Conservation (phyloP, 495 filamentous ascomycete genomes). For the Chlorociboria aeruginascens region DNA sequence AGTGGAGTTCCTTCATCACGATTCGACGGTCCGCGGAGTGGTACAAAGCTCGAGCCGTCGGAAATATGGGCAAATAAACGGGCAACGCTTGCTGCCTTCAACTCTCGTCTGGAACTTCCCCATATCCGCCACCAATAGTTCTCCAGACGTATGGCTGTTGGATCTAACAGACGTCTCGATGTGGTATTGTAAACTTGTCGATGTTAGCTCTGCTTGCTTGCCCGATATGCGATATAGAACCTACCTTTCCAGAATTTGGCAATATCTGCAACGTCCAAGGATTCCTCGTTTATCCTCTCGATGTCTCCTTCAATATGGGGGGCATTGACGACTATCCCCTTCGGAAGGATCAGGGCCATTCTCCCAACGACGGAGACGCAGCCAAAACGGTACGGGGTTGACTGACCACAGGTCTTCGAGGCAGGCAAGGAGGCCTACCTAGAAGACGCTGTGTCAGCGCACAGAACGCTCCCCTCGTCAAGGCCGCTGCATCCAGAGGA, state of each 20-base stretch:
- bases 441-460: conserved; percentile 18
- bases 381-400: neutral
- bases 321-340: conserved; percentile 35
- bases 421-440: conserved; percentile 19
- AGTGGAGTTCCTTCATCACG: conserved; percentile 27
- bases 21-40: conserved; percentile 29
- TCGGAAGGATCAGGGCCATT: conserved; percentile 30
- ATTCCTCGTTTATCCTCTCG: conserved; percentile 27
- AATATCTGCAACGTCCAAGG: conserved; percentile 34
- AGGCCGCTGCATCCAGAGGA: conserved; percentile 7
- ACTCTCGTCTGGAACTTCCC: conserved; percentile 33
- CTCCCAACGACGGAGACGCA: neutral
- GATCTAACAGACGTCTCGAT: conserved; percentile 35
- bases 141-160: conserved; percentile 39
- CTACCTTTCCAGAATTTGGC: conserved; percentile 39
- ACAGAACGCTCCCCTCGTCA: neutral
- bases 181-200: conserved; percentile 38
- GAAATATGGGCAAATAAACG: conserved; percentile 37
- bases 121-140: conserved; percentile 48
- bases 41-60: conserved; percentile 34
- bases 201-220: conserved; percentile 11
- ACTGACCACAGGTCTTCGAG: conserved; percentile 16
- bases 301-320: conserved; percentile 31
- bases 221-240: neutral
- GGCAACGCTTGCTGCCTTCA: conserved; percentile 33